Evolutionary conservation across 176 grass and related monocot species (phyloP).

Genomic region (Carex kokanica): DNA sequence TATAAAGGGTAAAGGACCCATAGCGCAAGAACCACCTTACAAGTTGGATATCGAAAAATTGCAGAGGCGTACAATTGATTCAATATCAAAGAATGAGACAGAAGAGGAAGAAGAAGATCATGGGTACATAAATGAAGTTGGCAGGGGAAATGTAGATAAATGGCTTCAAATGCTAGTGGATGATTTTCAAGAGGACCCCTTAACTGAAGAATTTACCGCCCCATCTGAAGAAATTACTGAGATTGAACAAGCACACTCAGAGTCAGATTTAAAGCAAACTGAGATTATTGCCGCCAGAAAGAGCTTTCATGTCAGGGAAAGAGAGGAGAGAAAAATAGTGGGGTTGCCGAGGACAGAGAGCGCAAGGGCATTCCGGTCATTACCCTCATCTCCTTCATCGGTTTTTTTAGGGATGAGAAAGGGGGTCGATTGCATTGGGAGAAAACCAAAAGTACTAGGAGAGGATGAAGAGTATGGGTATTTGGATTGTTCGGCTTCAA

Average conservation of each 20-base stretch:
- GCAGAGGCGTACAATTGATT: background rate
- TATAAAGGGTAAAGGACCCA: conserved; percentile 13
- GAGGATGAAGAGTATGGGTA: conserved; percentile 40
- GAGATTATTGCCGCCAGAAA: conserved; percentile 31
- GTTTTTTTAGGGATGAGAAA: conserved; percentile 62
- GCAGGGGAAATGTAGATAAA: conserved; percentile 62
- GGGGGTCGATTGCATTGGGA: conserved; percentile 58
- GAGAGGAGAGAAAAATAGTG: conserved; percentile 42
- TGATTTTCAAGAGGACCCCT: conserved; percentile 35
- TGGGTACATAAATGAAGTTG: conserved; percentile 41
- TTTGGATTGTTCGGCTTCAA: conserved; percentile 36
- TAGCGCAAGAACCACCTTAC: background rate
- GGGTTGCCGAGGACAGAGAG: conserved; percentile 59
- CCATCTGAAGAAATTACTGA: conserved; percentile 41
- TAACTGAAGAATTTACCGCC: conserved; percentile 26
- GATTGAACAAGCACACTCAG: conserved; percentile 21
- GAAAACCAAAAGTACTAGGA: conserved; percentile 54
- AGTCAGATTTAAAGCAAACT: conserved; percentile 21
- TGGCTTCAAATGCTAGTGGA: conserved; percentile 73
- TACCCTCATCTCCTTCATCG: conserved; percentile 86
- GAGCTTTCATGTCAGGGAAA: conserved; percentile 62
- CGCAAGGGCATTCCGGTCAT: conserved; percentile 64
- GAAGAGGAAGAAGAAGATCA: conserved; percentile 44
- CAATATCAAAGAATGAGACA: conserved; percentile 1
- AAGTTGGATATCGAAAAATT: conserved; percentile 20